Percentiles rank a stretch among this genome's conserved stretches.
These are phyloP conservation scores for Zymoseptoria crescenta DNA, from an alignment of 2,329 filamentous ascomycete species.

Conservation along the genomic window DNA sequence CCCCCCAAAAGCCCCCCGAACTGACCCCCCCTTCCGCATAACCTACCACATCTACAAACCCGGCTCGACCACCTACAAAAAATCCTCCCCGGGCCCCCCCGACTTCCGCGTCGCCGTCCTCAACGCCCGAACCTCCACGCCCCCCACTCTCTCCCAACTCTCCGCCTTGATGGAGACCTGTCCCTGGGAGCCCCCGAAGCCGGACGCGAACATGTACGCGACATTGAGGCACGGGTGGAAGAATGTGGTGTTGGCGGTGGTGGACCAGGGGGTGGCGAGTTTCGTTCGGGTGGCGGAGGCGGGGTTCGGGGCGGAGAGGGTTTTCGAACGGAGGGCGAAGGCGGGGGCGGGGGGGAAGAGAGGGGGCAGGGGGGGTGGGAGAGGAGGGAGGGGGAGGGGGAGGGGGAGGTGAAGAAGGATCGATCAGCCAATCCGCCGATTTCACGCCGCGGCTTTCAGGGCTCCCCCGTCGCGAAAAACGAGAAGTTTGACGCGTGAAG, in stretches of 20 bases:
- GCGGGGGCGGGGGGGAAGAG: constrained; percentile 25
- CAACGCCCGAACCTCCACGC: constrained; percentile 60
- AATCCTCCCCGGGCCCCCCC: constrained; percentile 66
- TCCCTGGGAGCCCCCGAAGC: constrained; percentile 55
- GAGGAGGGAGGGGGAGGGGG: constrained; percentile 30
- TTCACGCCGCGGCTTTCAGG: no score
- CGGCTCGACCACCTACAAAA: constrained; percentile 57
- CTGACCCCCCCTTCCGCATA: constrained; percentile 55
- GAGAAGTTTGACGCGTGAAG: no score
- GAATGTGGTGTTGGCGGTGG: constrained; percentile 77
- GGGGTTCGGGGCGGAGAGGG: constrained; percentile 62
- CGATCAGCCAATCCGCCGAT: no score
- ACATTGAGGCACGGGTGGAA: constrained; percentile 76
- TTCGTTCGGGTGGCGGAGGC: constrained; percentile 76
- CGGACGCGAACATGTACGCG: constrained; percentile 54
- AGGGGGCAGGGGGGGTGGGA: constrained; percentile 34
- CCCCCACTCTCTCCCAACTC: constrained; percentile 69
- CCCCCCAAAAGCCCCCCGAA: constrained; percentile 30
- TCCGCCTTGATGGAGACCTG: constrained; percentile 63
- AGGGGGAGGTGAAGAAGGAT: constrained; percentile 34
- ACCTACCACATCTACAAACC: constrained; percentile 80
- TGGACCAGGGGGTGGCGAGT: constrained; percentile 84
- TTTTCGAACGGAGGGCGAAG: constrained; percentile 55
- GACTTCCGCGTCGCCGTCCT: constrained; percentile 82
- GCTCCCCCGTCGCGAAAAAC: no score